A percentile compares a stretch with the other conserved stretches of the same genome.
Conservation (phyloP, 2,329 filamentous ascomycete genomes). For the Fusarium newnesense region DNA sequence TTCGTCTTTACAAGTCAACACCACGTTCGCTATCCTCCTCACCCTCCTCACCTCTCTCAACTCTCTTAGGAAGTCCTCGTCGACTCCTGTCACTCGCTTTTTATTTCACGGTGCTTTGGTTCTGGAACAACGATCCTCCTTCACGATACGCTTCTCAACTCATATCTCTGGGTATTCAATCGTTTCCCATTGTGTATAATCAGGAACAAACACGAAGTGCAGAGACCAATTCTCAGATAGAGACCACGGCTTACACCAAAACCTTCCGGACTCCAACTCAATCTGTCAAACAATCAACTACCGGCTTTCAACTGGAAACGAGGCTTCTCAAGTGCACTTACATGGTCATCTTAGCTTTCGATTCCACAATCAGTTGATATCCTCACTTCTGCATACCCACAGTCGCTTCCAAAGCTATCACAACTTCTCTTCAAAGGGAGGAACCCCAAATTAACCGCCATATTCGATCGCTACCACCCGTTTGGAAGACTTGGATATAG, state of each 20-base stretch:
- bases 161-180: constrained; percentile 40
- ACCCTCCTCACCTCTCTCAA: constrained; percentile 50
- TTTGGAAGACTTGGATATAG: constrained; percentile 24
- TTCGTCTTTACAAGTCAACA: constrained; percentile 40
- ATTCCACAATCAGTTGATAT: constrained; percentile 36
- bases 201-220: constrained; percentile 33
- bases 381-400: constrained; percentile 43
- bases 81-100: constrained; percentile 81
- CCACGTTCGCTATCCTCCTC: constrained; percentile 61
- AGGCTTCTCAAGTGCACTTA: constrained; percentile 20
- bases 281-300: constrained; percentile 22
- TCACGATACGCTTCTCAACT: constrained; percentile 49
- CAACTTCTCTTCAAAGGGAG: constrained; percentile 29
- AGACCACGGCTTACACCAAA: constrained; percentile 30
- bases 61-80: constrained; percentile 74
- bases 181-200: constrained; percentile 30
- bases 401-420: constrained; percentile 46
- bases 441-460: constrained; percentile 40
- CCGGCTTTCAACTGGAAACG: constrained; percentile 27
- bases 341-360: constrained; percentile 24
- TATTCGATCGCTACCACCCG: constrained; percentile 51
- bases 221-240: constrained; percentile 30
- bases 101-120: constrained; percentile 63
- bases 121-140: constrained; percentile 32
- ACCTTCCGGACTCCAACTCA: constrained; percentile 8